Evolutionary conservation across 768 basidiomycete genomes (phyloP).

Genomic region (Lactarius evosmus): DNA sequence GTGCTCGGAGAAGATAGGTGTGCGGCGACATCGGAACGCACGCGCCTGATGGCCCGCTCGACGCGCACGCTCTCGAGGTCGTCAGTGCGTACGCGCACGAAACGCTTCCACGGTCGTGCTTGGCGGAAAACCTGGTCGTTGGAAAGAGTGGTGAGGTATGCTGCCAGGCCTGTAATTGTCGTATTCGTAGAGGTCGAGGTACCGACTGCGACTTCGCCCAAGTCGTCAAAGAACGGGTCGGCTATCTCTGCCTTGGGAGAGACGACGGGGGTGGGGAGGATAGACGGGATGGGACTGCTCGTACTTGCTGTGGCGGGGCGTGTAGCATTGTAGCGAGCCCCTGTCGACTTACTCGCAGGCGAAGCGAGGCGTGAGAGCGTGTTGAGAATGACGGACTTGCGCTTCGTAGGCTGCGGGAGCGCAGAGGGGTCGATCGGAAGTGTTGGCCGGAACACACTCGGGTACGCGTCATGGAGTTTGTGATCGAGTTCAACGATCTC

Average conservation of each 20-base stretch:
- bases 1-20: conserved; percentile 46
- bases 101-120: conserved; percentile 75
- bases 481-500: conserved; percentile 81
- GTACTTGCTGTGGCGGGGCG: conserved; percentile 25
- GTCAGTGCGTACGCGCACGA: conserved; percentile 81
- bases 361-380: conserved; percentile 83
- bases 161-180: conserved; percentile 58
- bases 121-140: conserved; percentile 62
- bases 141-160: conserved; percentile 76
- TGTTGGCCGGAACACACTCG: conserved; percentile 53
- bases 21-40: conserved; percentile 78
- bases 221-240: conserved; percentile 55
- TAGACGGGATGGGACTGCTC: conserved; percentile 36
- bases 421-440: conserved; percentile 58
- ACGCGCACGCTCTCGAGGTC: conserved; percentile 85
- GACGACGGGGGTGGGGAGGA: conserved; percentile 42
- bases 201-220: conserved; percentile 28
- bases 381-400: conserved; percentile 81
- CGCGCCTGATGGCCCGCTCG: conserved; percentile 84
- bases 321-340: conserved; percentile 35
- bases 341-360: conserved; percentile 51
- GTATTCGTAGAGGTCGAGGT: conserved; percentile 32
- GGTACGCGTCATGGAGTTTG: conserved; percentile 68
- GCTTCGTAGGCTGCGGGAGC: conserved; percentile 58
- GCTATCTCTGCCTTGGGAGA: conserved; percentile 54